Conservation (phyloP, 1,284 basidiomycete species). For the Melampsora americana region DNA sequence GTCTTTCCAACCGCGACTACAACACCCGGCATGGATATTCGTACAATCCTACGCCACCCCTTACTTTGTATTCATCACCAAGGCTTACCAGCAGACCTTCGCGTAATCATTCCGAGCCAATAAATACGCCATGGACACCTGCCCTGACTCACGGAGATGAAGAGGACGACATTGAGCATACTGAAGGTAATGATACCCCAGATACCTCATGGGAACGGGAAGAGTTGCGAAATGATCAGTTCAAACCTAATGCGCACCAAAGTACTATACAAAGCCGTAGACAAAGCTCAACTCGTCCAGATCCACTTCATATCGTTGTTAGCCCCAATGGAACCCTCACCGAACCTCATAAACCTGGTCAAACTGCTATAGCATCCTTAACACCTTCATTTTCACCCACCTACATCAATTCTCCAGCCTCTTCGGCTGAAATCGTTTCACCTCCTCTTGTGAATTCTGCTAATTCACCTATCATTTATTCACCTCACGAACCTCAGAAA, state of each 20-base stretch:
- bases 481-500: neutral
- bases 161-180: neutral
- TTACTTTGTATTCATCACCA: neutral
- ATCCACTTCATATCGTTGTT: neutral
- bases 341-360: neutral
- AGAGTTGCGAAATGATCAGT: neutral
- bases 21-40: constrained; percentile 1
- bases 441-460: neutral
- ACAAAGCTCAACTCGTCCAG: neutral
- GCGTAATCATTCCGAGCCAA: neutral
- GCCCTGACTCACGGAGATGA: constrained; percentile 5
- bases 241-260: neutral
- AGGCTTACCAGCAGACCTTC: neutral
- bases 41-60: neutral
- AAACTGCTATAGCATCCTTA: neutral
- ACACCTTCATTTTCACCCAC: neutral
- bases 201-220: neutral
- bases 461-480: constrained; percentile 1
- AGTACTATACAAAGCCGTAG: constrained; percentile 1
- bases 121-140: neutral
- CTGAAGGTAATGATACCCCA: neutral
- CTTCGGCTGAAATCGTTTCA: neutral
- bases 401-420: neutral
- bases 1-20: neutral
- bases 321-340: neutral